These are phyloP conservation scores for Macrophomina pseudophaseolina DNA, from an alignment of 2,329 filamentous ascomycete genomes.

Conservation along the genomic window DNA sequence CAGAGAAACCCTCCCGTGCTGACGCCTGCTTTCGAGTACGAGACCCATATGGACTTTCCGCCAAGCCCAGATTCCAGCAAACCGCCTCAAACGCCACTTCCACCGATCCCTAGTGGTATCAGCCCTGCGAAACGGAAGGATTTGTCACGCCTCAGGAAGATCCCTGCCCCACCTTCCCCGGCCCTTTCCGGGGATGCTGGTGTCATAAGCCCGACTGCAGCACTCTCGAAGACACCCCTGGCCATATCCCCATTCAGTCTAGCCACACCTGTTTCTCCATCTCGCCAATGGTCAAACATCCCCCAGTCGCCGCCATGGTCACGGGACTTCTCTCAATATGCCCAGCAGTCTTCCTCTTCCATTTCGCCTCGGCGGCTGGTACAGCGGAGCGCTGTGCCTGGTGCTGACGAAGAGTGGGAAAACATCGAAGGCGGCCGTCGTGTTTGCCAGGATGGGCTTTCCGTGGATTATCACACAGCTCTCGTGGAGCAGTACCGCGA, in stretches of 20 bases:
- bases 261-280: neutral
- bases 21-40: slow-evolving; percentile 23
- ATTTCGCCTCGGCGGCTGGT: neutral
- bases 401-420: slow-evolving; percentile 17
- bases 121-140: neutral
- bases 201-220: neutral
- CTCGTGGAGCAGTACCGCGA: slow-evolving; percentile 25
- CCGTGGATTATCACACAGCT: slow-evolving; percentile 15
- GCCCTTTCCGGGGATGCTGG: neutral
- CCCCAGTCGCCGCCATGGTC: neutral
- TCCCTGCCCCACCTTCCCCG: slow-evolving; percentile 8
- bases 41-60: slow-evolving; percentile 12
- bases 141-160: neutral
- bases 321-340: neutral
- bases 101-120: neutral
- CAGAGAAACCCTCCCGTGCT: neutral
- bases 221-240: neutral
- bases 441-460: neutral
- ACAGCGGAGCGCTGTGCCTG: slow-evolving; percentile 17
- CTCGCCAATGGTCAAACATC: neutral
- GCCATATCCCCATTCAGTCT: slow-evolving; percentile 1
- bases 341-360: neutral
- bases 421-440: slow-evolving; percentile 1
- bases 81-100: slow-evolving; percentile 21
- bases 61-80: slow-evolving; percentile 8